These are phyloP conservation scores for Onygenales sp. DNA, from an alignment of 2,329 filamentous ascomycete genomes.

Conservation along the genomic window DNA sequence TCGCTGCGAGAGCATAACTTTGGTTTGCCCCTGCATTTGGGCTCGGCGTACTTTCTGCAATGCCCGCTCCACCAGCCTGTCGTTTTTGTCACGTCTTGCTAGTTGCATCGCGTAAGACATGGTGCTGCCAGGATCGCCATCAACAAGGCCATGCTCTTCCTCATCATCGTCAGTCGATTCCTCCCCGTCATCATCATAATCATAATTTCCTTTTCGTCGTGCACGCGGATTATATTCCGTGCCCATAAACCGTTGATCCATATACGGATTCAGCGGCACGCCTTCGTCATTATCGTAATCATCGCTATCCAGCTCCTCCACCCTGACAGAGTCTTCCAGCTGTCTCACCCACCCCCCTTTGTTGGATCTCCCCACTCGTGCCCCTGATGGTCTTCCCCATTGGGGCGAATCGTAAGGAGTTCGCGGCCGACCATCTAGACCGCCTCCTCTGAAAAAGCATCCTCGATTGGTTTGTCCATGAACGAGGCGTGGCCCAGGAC, in stretches of 20 bases:
- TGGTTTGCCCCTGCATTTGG: slow-evolving; percentile 62
- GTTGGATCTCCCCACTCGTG: slow-evolving; percentile 56
- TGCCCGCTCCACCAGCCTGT: slow-evolving; percentile 66
- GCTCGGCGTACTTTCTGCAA: slow-evolving; percentile 71
- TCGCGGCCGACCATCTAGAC: slow-evolving; percentile 99
- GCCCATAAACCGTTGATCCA: not conserved
- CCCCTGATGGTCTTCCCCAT: slow-evolving; percentile 99
- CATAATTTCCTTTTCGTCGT: slow-evolving; percentile 17
- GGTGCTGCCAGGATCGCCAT: slow-evolving; percentile 28
- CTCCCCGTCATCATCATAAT: slow-evolving; percentile 38
- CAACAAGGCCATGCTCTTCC: slow-evolving; percentile 41
- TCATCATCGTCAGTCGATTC: slow-evolving; percentile 37
- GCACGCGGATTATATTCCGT: not conserved
- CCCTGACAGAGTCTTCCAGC: slow-evolving; percentile 41
- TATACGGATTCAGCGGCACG: slow-evolving; percentile 6
- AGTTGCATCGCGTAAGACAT: slow-evolving; percentile 41
- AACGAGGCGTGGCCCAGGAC: slow-evolving; percentile 91
- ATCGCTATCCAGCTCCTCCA: slow-evolving; percentile 58
- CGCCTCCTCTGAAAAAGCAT: slow-evolving; percentile 99
- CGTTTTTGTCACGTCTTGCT: slow-evolving; percentile 57
- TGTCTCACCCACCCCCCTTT: slow-evolving; percentile 41
- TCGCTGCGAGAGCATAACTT: slow-evolving; percentile 69
- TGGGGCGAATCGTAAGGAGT: slow-evolving; percentile 83
- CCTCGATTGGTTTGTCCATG: slow-evolving; percentile 98
- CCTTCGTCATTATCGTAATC: slow-evolving; percentile 36